A percentile compares a stretch with the other conserved stretches of the same genome.
phyloP scores from a whole-genome alignment of 768 basidiomycete genomes.

The Sporobolomyces pararoseus region DNA sequence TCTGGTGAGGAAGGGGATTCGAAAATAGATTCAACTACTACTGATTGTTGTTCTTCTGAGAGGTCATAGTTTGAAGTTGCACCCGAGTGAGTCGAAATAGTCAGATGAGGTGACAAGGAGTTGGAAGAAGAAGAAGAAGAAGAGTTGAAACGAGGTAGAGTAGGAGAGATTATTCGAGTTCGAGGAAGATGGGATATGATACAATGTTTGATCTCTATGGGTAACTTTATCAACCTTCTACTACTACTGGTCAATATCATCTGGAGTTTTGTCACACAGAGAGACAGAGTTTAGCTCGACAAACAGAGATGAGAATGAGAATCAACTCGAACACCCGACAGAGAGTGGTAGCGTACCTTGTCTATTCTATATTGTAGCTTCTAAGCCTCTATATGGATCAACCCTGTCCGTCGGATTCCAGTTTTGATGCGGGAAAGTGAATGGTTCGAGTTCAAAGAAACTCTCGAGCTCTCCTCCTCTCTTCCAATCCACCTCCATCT shows the following conservation, averaged over 20 bases:
- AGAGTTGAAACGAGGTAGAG: not conserved
- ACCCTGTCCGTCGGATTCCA: too few species aligned
- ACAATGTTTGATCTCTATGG: slow-evolving; percentile 11
- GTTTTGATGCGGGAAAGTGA: not conserved
- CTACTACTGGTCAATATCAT: too few species aligned
- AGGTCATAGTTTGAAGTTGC: too few species aligned
- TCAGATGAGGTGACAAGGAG: not conserved
- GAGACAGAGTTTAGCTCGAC: not conserved
- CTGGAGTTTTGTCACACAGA: not conserved
- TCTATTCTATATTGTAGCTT: too few species aligned
- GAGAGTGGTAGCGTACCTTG: too few species aligned
- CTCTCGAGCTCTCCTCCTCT: not conserved
- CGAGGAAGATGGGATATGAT: slow-evolving; percentile 2
- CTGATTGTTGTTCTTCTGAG: too few species aligned
- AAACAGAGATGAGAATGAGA: too few species aligned
- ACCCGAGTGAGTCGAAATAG: not conserved
- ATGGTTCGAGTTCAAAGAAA: not conserved
- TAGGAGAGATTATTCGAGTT: too few species aligned
- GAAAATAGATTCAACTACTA: not conserved
- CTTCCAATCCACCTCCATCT: not conserved
- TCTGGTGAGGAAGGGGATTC: slow-evolving; percentile 7
- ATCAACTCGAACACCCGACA: too few species aligned
- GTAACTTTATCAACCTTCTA: not conserved
- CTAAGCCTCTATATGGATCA: too few species aligned
- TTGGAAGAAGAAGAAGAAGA: slow-evolving; percentile 5